Evolutionary conservation across 2,329 filamentous ascomycete species (phyloP).

Genomic region (Sarocladium kiliense): DNA sequence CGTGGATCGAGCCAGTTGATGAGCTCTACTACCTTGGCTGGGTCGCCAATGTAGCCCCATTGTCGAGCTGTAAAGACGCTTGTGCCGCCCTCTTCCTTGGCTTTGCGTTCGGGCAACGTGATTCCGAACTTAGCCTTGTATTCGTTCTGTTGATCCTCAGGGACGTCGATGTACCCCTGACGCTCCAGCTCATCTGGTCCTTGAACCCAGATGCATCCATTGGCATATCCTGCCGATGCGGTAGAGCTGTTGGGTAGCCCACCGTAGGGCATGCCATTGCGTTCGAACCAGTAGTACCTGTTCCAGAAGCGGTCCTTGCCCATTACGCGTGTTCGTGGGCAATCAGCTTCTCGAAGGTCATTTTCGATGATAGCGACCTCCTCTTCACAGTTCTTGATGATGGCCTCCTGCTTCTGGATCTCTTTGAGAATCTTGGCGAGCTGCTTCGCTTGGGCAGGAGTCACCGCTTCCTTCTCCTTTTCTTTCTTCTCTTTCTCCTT

Average conservation of each 20-base stretch:
- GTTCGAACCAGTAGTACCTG: slow-evolving; percentile 98
- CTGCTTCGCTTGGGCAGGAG: slow-evolving; percentile 71
- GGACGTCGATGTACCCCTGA: slow-evolving; percentile 78
- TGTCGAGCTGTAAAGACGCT: slow-evolving; percentile 71
- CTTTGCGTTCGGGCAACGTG: slow-evolving; percentile 81
- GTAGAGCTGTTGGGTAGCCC: slow-evolving; percentile 87
- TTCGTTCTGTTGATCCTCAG: slow-evolving; percentile 63
- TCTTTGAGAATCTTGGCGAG: slow-evolving; percentile 84
- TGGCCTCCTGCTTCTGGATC: slow-evolving; percentile 79
- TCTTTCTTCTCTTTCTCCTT: slow-evolving; percentile 48
- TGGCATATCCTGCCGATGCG: slow-evolving; percentile 80
- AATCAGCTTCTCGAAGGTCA: slow-evolving; percentile 89
- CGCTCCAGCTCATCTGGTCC: slow-evolving; percentile 87
- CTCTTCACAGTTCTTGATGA: slow-evolving; percentile 76
- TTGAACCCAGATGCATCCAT: slow-evolving; percentile 94
- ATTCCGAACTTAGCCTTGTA: slow-evolving; percentile 75
- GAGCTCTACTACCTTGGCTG: slow-evolving; percentile 70
- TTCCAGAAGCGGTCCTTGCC: slow-evolving; percentile 98
- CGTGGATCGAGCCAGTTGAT: slow-evolving; percentile 85
- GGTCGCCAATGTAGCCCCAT: slow-evolving; percentile 89
- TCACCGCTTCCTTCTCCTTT: slow-evolving; percentile 58
- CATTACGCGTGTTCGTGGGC: slow-evolving; percentile 80
- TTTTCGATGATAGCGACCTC: slow-evolving; percentile 84
- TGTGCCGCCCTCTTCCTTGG: slow-evolving; percentile 76
- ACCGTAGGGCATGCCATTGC: slow-evolving; percentile 94